These are phyloP conservation scores for Diaporthe vaccinii DNA, from an alignment of 2,329 filamentous ascomycete genomes.

Conservation along the genomic window DNA sequence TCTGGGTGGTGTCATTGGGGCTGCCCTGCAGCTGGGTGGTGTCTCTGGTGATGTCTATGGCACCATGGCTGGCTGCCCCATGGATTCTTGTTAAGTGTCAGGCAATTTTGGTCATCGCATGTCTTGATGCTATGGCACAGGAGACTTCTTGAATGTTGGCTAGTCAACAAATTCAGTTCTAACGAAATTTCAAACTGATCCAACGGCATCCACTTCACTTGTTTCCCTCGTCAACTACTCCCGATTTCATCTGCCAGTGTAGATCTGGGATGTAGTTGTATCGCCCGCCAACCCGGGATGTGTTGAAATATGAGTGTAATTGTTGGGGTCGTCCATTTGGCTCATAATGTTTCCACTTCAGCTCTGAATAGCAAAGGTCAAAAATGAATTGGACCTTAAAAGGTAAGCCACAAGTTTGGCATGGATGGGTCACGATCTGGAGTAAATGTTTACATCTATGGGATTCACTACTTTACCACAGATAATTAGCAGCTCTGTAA, in stretches of 20 bases:
- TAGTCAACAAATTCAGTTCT: background rate
- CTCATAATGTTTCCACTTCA: background rate
- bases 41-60: constrained; percentile 23
- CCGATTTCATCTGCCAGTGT: background rate
- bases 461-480: background rate
- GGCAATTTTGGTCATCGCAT: too few species aligned
- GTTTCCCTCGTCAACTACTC: background rate
- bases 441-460: background rate
- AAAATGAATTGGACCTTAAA: background rate
- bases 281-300: background rate
- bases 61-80: constrained; percentile 8
- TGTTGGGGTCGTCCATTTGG: too few species aligned
- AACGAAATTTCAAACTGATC: background rate
- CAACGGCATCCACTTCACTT: background rate
- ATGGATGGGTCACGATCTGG: background rate
- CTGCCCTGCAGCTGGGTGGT: constrained; percentile 44
- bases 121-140: background rate
- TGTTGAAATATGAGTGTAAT: background rate
- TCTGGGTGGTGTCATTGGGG: constrained; percentile 71
- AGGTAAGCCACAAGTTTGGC: background rate
- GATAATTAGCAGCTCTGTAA: background rate
- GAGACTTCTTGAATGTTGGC: background rate
- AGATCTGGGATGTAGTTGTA: background rate
- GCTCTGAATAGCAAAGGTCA: background rate
- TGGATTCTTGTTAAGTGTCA: constrained; percentile 1